Evolutionary conservation across 441 rosid species (phyloP), one percentile per base, ranked within the genome.

Genomic region (Corymbia calophylla): DNA sequence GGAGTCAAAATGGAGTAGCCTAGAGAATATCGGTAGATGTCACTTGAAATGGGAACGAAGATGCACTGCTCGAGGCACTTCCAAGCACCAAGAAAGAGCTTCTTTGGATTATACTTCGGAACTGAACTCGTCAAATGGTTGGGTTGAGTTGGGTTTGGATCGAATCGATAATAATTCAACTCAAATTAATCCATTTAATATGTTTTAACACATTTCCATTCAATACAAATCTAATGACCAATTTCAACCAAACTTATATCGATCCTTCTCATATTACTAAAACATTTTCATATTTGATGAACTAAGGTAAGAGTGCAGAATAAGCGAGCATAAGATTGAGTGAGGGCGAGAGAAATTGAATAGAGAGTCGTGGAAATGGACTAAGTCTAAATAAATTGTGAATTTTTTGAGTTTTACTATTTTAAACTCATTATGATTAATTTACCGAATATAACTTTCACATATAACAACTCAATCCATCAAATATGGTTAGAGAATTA

Each of bases 361-460:
- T 58, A 58, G 2, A 1, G 29, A 56, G 62, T 56, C 0, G 0
- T 58, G 10, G 1, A 25, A 0, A 13, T 58, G 25, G 5, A 29
- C 25, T 9, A 29, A 39, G 44, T 39, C 44, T 39, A 39, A 39
- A 8, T 23, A 58, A 58, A 19, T 1, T 23, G 1, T 25, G 14
- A 58, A 58, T 9, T 9, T 10, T 9, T 56, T 58, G 14, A 58
- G n/a, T 9, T 25, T 25, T 25, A 25, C 14, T 3, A 25, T 25
- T 58, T 58, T 58, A 58, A 58, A 14, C n/a, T 58, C 64, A 58
- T 58, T 58, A 25, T 39, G 44, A 25, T 10, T 9, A 9, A 58
- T 25, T 58, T 58, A 58, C n/a, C 11, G 11, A 58, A 25, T 58
- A 58, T 58, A 58, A 58, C n/a, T 25, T 4, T 23, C 5, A 25